These are phyloP conservation scores for Pyrenopolyporus hunteri DNA, from an alignment of 495 filamentous ascomycete species.

Conservation along the genomic window DNA sequence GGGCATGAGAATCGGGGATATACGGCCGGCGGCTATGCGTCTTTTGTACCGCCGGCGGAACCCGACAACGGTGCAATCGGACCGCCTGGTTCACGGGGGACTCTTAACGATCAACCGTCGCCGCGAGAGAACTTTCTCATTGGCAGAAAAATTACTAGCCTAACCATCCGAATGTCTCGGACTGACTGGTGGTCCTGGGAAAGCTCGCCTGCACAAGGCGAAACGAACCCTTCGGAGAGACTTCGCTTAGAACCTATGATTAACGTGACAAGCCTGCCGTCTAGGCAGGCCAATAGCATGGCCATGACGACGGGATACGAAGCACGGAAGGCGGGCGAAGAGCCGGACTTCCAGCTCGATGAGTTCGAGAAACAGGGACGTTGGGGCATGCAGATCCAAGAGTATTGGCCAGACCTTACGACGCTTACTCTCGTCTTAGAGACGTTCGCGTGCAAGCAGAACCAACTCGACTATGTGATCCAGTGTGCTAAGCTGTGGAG, in stretches of 20 bases:
- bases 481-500: constrained; percentile 42
- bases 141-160: constrained; percentile 37
- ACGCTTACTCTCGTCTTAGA: constrained; percentile 38
- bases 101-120: background rate
- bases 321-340: constrained; percentile 29
- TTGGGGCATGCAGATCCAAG: constrained; percentile 35
- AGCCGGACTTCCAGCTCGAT: constrained; percentile 38
- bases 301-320: constrained; percentile 38
- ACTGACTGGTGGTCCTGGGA: constrained; percentile 43
- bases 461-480: constrained; percentile 37
- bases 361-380: constrained; percentile 36
- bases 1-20: constrained; percentile 28
- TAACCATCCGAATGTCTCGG: constrained; percentile 39
- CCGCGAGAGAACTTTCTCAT: constrained; percentile 21
- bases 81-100: background rate
- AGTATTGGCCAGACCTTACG: constrained; percentile 39
- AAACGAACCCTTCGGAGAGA: constrained; percentile 8
- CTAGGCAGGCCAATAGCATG: constrained; percentile 3
- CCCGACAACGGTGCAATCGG: background rate
- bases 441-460: constrained; percentile 31
- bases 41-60: constrained; percentile 8
- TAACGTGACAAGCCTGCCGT: constrained; percentile 23
- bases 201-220: background rate
- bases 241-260: constrained; percentile 42
- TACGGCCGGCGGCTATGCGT: constrained; percentile 20